These are phyloP conservation scores for Cryptococcus sp. DNA, from an alignment of 1,284 basidiomycete species.

Conservation along the genomic window DNA sequence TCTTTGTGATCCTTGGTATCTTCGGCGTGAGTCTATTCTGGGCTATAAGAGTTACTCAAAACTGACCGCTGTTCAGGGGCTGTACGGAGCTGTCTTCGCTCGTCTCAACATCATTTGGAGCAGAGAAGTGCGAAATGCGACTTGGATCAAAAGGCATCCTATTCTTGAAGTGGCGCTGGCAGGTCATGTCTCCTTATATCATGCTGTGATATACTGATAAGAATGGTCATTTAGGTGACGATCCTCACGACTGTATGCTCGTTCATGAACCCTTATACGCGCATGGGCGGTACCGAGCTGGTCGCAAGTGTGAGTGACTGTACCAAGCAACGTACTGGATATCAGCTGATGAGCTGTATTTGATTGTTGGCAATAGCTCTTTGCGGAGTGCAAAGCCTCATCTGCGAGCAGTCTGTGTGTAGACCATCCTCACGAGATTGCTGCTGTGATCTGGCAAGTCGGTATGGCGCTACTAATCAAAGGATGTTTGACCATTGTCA, in stretches of 20 bases:
- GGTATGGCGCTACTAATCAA: constrained; percentile 77
- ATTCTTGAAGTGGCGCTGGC: constrained; percentile 82
- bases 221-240: constrained; percentile 62
- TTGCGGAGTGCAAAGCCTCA: constrained; percentile 74
- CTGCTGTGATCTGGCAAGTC: constrained; percentile 68
- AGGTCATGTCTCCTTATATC: constrained; percentile 32
- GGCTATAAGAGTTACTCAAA: no score
- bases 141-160: constrained; percentile 77
- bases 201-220: background rate
- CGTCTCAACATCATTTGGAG: constrained; percentile 84
- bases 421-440: constrained; percentile 65
- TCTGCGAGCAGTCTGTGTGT: constrained; percentile 71
- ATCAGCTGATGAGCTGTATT: constrained; percentile 47
- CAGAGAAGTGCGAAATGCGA: constrained; percentile 73
- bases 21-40: constrained; percentile 65
- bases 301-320: constrained; percentile 57
- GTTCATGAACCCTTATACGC: constrained; percentile 86
- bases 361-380: constrained; percentile 62
- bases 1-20: constrained; percentile 81
- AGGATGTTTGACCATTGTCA: constrained; percentile 79
- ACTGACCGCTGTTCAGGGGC: constrained; percentile 59
- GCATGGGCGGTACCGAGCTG: constrained; percentile 93
- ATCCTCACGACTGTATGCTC: constrained; percentile 72
- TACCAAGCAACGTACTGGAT: background rate
- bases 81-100: constrained; percentile 93